phyloP scores from a whole-genome alignment of 169 alveolate species.

The Cystoisospora suis region DNA sequence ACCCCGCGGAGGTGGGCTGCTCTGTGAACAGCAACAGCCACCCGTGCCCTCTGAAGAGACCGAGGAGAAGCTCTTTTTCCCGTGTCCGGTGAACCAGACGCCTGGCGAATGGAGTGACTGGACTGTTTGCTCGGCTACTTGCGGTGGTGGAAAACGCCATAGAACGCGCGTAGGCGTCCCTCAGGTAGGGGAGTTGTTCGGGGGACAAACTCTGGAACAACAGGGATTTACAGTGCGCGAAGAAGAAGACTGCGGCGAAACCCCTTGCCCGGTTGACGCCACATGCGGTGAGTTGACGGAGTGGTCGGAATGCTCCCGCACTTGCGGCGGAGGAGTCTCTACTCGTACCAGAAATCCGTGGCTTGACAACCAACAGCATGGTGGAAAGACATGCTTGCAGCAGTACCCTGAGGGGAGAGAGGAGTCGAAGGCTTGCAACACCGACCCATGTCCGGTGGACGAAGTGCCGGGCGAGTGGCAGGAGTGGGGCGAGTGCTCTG shows the following conservation, averaged over 20 bases:
- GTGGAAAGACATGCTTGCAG: constrained; percentile 60
- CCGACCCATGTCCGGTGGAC: constrained; percentile 67
- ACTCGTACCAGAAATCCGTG: constrained; percentile 66
- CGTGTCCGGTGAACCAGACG: constrained; percentile 49
- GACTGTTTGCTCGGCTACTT: constrained; percentile 72
- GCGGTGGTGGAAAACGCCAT: constrained; percentile 70
- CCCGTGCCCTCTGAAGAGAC: constrained; percentile 19
- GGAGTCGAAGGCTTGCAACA: constrained; percentile 19
- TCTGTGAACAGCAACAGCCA: constrained; percentile 53
- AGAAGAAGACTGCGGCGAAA: constrained; percentile 31
- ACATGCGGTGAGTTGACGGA: constrained; percentile 58
- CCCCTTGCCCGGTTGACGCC: constrained; percentile 64
- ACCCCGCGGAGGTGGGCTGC: constrained; percentile 53
- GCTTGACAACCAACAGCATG: constrained; percentile 39
- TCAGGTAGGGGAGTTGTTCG: constrained; percentile 46
- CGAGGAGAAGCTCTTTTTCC: constrained; percentile 7
- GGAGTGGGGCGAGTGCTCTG: constrained; percentile 71
- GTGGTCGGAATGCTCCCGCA: constrained; percentile 69
- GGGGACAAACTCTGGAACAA: constrained; percentile 39
- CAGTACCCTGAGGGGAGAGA: constrained; percentile 47
- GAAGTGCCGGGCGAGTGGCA: constrained; percentile 69
- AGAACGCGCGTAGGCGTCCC: constrained; percentile 56
- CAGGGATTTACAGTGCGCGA: constrained; percentile 49
- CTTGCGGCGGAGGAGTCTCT: constrained; percentile 70
- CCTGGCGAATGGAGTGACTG: constrained; percentile 70